Conservation (phyloP, 2,329 filamentous ascomycete species). For the Grosmannia penicillata region DNA sequence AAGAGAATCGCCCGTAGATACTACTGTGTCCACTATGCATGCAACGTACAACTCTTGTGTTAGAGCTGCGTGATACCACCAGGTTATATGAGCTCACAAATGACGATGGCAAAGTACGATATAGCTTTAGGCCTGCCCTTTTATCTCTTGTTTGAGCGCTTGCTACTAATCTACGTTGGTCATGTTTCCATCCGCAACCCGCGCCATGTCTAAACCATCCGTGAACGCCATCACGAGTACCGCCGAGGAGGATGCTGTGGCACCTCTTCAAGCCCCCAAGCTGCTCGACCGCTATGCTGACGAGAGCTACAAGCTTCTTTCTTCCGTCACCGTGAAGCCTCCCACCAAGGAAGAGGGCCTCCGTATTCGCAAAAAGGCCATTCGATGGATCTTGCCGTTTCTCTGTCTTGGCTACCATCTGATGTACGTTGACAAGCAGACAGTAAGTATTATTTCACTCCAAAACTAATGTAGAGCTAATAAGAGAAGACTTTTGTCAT, state of each 20-base stretch:
- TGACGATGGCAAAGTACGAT: too few species aligned
- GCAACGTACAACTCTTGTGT: too few species aligned
- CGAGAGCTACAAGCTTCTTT: slow-evolving; percentile 6
- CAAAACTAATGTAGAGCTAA: too few species aligned
- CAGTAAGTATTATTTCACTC: background rate
- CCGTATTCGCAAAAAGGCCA: background rate
- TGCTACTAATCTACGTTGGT: too few species aligned
- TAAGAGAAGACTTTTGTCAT: background rate
- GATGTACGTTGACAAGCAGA: slow-evolving; percentile 10
- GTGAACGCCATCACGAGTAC: background rate
- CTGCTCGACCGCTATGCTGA: slow-evolving; percentile 5
- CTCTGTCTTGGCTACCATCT: slow-evolving; percentile 9
- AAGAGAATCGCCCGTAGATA: too few species aligned
- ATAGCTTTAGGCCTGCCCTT: too few species aligned
- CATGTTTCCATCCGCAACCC: too few species aligned
- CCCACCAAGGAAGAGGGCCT: slow-evolving; percentile 3
- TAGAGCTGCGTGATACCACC: too few species aligned
- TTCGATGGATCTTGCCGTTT: slow-evolving; percentile 4
- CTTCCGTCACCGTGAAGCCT: slow-evolving; percentile 1
- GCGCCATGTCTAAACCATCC: too few species aligned
- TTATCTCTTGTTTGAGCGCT: too few species aligned
- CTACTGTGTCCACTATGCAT: too few species aligned
- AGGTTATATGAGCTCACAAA: too few species aligned
- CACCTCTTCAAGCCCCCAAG: background rate
- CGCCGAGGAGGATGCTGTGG: background rate